Conservation (phyloP, 1,139 yeast species). For the Pichia sp. region DNA sequence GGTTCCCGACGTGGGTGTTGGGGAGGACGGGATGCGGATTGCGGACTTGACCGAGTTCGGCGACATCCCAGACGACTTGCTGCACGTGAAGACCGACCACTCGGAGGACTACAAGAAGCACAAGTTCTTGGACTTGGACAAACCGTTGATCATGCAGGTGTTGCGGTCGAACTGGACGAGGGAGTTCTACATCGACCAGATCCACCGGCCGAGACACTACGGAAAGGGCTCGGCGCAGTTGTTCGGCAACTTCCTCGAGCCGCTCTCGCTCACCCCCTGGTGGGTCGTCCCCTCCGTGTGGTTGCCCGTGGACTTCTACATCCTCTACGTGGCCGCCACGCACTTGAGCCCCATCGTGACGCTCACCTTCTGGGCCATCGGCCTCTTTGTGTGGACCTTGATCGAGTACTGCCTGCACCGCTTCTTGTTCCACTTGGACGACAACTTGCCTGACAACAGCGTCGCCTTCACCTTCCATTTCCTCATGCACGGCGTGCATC, state of each 20-base stretch:
- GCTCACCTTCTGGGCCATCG: constrained; percentile 45
- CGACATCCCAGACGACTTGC: constrained; percentile 65
- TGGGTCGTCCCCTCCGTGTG: constrained; percentile 82
- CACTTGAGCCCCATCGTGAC: constrained; percentile 35
- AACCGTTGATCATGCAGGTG: constrained; percentile 79
- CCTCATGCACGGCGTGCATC: constrained; percentile 92
- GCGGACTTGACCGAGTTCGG: constrained; percentile 54
- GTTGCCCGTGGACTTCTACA: constrained; percentile 72
- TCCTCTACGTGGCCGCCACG: constrained; percentile 38
- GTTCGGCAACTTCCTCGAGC: constrained; percentile 72
- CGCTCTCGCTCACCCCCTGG: constrained; percentile 69
- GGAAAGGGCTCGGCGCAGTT: constrained; percentile 89
- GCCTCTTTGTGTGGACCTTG: constrained; percentile 87
- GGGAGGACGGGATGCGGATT: constrained; percentile 24
- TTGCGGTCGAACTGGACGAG: constrained; percentile 68
- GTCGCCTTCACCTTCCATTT: constrained; percentile 77
- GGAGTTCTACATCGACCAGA: constrained; percentile 90
- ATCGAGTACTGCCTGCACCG: constrained; percentile 86
- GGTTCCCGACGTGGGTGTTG: constrained; percentile 16
- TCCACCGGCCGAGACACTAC: constrained; percentile 94
- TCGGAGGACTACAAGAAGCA: constrained; percentile 66
- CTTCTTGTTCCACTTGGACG: constrained; percentile 87
- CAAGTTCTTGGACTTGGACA: constrained; percentile 78
- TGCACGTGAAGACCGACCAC: constrained; percentile 76
- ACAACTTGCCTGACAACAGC: constrained; percentile 76